Base-by-base conservation (phyloP, 2,329 filamentous ascomycete genomes). In the Microsporum audouinii region DNA sequence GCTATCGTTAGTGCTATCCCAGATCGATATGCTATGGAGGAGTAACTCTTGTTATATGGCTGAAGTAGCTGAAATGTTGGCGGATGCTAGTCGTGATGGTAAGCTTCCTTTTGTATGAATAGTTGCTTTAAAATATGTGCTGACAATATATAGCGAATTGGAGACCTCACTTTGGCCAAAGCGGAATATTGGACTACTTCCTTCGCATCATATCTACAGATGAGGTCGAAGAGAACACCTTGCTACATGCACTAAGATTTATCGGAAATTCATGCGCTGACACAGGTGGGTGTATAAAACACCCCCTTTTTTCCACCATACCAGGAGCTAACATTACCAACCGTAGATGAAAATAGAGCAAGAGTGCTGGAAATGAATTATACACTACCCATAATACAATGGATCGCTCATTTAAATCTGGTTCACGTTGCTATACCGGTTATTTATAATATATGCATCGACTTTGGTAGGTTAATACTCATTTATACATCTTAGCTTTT, bases 191-290 rank as follows among this genome's bases (percentile, higher is more conserved):
- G 49, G 68, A 72, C 8, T 77, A 77, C 61, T 77, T 77, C 59
- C 68, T 77, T 55, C 68, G 68, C 38, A 65, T 77, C 12, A 65
- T 75, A 61, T 67, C 73, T 3, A 71, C 66, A 29, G 65, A 69
- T 7, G 65, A 64, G 5, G 62, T 69, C 33, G 69, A 72, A 36
- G 63, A 70, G 39, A 64, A 65, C 58, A 60, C 76, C 7, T 60
- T 77, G 57, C 68, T 75, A 14, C 75, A 77, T 64, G 71, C 74
- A 41, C 65, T 78, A 56, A 72, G 76, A 14, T 61, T 78, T 14
- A 68, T 77, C 61, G 76, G 75, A 3, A 78, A 78, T 62, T 75
- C 73, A 39, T 78, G 76, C 68, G 76, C 76, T 39, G 76, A 78
- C 63, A 76, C 71, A 45, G 70, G 74, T 75, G 66, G 64, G 67